Evolutionary conservation across 176 grass and related monocot species (phyloP).

Genomic region (Guadua angustifolia): DNA sequence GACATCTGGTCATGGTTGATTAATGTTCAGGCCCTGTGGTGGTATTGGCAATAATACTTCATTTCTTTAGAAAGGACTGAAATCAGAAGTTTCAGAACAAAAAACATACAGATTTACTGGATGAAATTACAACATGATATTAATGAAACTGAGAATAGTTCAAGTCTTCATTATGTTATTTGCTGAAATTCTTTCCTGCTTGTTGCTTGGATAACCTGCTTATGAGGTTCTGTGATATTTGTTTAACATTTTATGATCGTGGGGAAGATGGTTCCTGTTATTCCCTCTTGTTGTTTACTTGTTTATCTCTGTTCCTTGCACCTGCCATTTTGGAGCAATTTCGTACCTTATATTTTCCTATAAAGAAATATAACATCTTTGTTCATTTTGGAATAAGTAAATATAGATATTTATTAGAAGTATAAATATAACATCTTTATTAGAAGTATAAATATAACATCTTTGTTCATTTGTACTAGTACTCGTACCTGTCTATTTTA

Average conservation of each 20-base stretch:
- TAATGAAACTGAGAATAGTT: background rate
- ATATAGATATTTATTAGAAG: too few relatives aligned
- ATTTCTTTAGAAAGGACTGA: conserved; percentile 9
- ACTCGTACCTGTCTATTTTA: too few relatives aligned
- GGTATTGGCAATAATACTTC: too few relatives aligned
- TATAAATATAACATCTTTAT: too few relatives aligned
- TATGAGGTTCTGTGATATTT: background rate
- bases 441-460: too few relatives aligned
- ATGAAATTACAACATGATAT: conserved; percentile 4
- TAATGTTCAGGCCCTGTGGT: too few relatives aligned
- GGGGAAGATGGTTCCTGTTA: background rate
- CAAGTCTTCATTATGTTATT: background rate
- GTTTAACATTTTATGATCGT: background rate
- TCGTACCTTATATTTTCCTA: background rate
- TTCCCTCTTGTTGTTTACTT: background rate
- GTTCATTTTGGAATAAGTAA: too few relatives aligned
- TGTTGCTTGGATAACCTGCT: background rate
- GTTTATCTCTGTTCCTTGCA: background rate
- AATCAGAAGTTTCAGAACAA: conserved; percentile 20
- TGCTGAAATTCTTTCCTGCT: background rate
- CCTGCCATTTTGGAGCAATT: background rate
- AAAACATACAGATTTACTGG: conserved; percentile 15
- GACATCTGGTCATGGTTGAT: too few relatives aligned
- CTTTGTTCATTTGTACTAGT: too few relatives aligned
- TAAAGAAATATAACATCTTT: background rate